Conservation (phyloP, 2,329 filamentous ascomycete genomes). For the Aaosphaeria arxii region DNA sequence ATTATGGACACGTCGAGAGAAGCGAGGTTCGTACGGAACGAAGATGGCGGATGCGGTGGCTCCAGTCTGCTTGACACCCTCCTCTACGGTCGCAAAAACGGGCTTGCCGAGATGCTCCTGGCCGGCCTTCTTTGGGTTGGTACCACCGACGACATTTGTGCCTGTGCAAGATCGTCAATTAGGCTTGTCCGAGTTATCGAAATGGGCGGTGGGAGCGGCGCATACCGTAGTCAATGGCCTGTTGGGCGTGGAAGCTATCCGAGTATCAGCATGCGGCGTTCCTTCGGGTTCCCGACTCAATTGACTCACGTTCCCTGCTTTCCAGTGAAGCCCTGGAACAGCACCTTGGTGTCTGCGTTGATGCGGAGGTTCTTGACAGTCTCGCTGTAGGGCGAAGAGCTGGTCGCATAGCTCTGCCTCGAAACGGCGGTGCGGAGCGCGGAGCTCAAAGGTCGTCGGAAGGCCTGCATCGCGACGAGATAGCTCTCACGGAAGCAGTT, state of each 20-base stretch:
- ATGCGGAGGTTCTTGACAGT: constrained; percentile 75
- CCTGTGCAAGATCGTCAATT: constrained; percentile 52
- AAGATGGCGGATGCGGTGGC: constrained; percentile 93
- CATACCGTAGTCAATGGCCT: constrained; percentile 97
- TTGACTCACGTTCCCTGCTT: constrained; percentile 75
- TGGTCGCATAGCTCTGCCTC: constrained; percentile 72
- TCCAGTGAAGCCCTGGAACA: constrained; percentile 97
- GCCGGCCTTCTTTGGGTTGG: constrained; percentile 98
- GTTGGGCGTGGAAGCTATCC: constrained; percentile 87
- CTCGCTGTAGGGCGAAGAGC: constrained; percentile 54
- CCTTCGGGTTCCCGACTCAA: background rate
- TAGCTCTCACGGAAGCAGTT: constrained; percentile 20
- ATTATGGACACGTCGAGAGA: constrained; percentile 2
- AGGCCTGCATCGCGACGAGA: constrained; percentile 71
- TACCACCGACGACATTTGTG: constrained; percentile 96
- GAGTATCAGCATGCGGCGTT: constrained; percentile 11
- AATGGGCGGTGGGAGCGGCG: constrained; percentile 14
- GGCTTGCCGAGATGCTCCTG: constrained; percentile 83
- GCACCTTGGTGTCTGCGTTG: constrained; percentile 87
- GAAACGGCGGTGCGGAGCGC: constrained; percentile 66
- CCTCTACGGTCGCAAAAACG: constrained; percentile 85
- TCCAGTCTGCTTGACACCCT: constrained; percentile 86
- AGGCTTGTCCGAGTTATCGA: constrained; percentile 12
- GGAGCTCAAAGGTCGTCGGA: constrained; percentile 71
- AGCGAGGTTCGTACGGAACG: constrained; percentile 66